phyloP scores from a whole-genome alignment of 202 grass and related monocot genomes.

The Musa balbisiana region DNA sequence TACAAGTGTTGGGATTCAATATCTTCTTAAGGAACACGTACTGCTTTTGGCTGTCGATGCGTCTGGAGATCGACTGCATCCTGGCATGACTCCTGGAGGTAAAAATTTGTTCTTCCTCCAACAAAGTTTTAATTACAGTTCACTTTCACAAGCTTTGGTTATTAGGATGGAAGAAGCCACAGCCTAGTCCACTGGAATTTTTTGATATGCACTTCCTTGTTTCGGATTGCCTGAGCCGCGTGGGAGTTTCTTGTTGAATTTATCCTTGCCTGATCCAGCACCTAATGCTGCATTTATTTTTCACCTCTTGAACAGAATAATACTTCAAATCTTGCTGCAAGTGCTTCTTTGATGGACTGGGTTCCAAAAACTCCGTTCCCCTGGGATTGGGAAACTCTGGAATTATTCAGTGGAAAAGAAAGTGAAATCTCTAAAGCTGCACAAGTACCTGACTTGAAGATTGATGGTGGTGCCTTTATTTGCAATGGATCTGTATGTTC shows the following conservation, averaged over 20 bases:
- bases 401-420: slow-evolving; percentile 3
- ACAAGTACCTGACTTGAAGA: slow-evolving; percentile 25
- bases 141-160: background rate
- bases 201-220: no score
- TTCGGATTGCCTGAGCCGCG: background rate
- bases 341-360: slow-evolving; percentile 49
- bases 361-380: slow-evolving; percentile 31
- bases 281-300: background rate
- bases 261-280: background rate
- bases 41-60: no score
- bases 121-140: background rate
- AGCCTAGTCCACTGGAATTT: no score
- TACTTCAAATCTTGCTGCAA: slow-evolving; percentile 21
- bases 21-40: background rate
- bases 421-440: slow-evolving; percentile 27
- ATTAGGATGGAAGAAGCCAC: background rate
- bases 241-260: background rate
- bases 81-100: background rate
- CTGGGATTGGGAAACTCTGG: slow-evolving; percentile 58
- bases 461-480: background rate
- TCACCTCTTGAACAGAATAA: slow-evolving; percentile 15
- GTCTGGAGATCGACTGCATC: background rate
- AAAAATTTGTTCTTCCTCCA: background rate
- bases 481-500: background rate
- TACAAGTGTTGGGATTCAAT: background rate